Conservation (phyloP, 1,284 basidiomycete genomes). For the Calocybe gambosa region DNA sequence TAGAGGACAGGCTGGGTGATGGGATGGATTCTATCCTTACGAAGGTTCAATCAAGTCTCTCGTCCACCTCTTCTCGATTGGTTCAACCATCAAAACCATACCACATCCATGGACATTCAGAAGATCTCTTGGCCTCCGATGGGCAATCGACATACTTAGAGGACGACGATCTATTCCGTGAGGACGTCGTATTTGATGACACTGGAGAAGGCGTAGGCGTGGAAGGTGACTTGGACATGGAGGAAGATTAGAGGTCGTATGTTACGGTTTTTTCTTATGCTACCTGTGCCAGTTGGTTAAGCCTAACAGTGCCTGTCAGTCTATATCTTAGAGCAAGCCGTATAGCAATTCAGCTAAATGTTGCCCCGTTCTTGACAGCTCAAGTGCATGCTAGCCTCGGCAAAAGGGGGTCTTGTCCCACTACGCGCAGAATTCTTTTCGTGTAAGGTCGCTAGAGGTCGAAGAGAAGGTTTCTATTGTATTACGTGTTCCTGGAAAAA, state of each 20-base stretch:
- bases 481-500: too few relatives aligned
- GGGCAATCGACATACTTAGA: slow-evolving; percentile 30
- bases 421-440: too few relatives aligned
- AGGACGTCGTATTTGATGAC: slow-evolving; percentile 54
- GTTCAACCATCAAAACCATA: neutral
- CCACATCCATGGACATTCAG: slow-evolving; percentile 7
- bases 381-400: too few relatives aligned
- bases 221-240: slow-evolving; percentile 69
- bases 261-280: neutral
- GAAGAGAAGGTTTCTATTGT: too few relatives aligned
- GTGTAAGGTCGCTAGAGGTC: too few relatives aligned
- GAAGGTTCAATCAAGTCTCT: slow-evolving; percentile 50
- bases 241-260: slow-evolving; percentile 44
- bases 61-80: slow-evolving; percentile 16
- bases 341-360: too few relatives aligned
- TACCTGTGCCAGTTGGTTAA: too few relatives aligned
- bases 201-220: slow-evolving; percentile 60
- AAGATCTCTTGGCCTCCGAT: slow-evolving; percentile 18
- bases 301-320: too few relatives aligned
- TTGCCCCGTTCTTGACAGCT: too few relatives aligned
- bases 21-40: slow-evolving; percentile 66
- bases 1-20: slow-evolving; percentile 75
- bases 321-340: too few relatives aligned
- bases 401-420: too few relatives aligned
- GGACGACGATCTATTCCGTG: slow-evolving; percentile 17